Conservation (phyloP, 2,329 filamentous ascomycete species). For the Xenoacremonium recifei region DNA sequence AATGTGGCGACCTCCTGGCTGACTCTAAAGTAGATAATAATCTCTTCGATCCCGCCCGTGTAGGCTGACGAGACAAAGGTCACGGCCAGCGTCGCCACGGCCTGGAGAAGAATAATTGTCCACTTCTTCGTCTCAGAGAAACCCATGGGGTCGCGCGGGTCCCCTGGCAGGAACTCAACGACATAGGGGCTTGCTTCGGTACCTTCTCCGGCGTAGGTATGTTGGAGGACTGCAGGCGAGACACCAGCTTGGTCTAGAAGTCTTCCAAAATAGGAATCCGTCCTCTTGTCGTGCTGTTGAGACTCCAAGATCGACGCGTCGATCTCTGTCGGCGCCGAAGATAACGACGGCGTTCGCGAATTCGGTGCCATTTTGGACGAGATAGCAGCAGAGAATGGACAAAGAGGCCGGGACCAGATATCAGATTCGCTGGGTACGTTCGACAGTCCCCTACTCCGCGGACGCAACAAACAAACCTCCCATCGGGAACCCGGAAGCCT, state of each 20-base stretch:
- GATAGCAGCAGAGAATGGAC: too few species aligned
- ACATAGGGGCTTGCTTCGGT: conserved; percentile 66
- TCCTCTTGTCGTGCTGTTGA: conserved; percentile 29
- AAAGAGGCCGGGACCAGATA: too few species aligned
- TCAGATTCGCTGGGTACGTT: too few species aligned
- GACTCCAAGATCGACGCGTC: conserved; percentile 39
- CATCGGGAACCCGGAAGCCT: too few species aligned
- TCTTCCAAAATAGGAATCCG: conserved; percentile 51
- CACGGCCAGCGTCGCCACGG: conserved; percentile 66
- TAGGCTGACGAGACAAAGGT: conserved; percentile 70
- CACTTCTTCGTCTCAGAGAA: conserved; percentile 61
- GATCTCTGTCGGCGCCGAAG: conserved; percentile 19
- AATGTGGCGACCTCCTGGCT: conserved; percentile 54
- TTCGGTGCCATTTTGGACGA: too few species aligned
- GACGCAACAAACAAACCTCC: too few species aligned
- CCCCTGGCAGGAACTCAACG: conserved; percentile 65
- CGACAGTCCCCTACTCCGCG: too few species aligned
- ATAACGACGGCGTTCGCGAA: conserved; percentile 18
- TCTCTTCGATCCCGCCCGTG: conserved; percentile 53
- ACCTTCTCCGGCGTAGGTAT: conserved; percentile 58
- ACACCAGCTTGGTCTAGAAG: conserved; percentile 59
- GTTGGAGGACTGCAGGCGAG: conserved; percentile 53
- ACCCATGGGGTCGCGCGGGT: conserved; percentile 65
- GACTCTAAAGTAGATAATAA: conserved; percentile 55
- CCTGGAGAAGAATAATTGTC: conserved; percentile 61